Percentiles rank a stretch among this genome's conserved stretches.
Conservation (phyloP, 371 early-diverging fungal genomes). For the Chytridiales sp. region DNA sequence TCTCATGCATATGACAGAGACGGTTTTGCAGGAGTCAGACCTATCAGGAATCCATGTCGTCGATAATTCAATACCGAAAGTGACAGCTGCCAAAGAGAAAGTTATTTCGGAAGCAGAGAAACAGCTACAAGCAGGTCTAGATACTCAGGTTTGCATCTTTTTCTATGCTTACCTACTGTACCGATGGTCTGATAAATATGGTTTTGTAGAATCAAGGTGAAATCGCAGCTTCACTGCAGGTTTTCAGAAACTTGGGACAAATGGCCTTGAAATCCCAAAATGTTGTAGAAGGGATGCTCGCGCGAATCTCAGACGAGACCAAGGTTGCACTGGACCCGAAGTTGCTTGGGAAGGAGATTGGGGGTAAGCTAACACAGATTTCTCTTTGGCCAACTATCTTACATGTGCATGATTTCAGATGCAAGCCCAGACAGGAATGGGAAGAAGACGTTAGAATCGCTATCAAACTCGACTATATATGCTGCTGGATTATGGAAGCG, state of each 20-base stretch:
- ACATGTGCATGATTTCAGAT: background rate
- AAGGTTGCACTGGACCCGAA: constrained; percentile 61
- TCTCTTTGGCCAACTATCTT: background rate
- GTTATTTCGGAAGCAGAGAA: constrained; percentile 59
- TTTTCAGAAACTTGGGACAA: constrained; percentile 67
- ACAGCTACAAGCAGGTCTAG: constrained; percentile 60
- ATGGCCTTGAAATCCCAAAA: constrained; percentile 52
- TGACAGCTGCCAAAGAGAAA: constrained; percentile 45
- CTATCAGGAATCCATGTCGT: constrained; percentile 68
- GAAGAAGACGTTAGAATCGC: constrained; percentile 3
- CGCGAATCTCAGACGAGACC: constrained; percentile 54
- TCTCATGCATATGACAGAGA: too few species aligned
- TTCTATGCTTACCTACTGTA: background rate
- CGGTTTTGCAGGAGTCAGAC: constrained; percentile 60
- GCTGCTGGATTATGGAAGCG: constrained; percentile 60
- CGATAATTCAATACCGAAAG: constrained; percentile 49
- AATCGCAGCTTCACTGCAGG: constrained; percentile 73
- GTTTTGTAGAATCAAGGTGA: constrained; percentile 60
- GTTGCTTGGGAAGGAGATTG: constrained; percentile 63
- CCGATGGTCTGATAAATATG: background rate
- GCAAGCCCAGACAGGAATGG: constrained; percentile 13
- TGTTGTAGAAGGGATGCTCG: constrained; percentile 49
- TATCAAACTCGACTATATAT: constrained; percentile 8
- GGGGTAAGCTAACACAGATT: constrained; percentile 42
- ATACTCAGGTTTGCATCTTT: constrained; percentile 37